Evolutionary conservation across 495 filamentous ascomycete genomes (phyloP), one percentile per base, ranked within the genome.

Genomic region (Penicillium antarcticum): DNA sequence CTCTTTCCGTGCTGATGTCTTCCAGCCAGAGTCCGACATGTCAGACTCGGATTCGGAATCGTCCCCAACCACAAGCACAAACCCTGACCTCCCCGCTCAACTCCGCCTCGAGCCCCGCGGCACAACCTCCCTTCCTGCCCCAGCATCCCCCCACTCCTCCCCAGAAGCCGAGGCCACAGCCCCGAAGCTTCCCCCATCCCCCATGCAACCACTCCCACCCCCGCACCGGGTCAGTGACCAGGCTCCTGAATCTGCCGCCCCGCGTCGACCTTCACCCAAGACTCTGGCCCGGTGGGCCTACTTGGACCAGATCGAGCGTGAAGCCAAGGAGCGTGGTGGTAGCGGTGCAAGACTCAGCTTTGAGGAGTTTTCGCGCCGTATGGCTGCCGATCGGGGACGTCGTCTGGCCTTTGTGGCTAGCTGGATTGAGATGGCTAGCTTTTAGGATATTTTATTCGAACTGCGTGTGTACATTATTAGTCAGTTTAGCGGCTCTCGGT

Each of bases 361-460:
- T 42, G 71, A 79, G 3, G 89, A 95, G 68, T 94, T 92, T 63
- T 81, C 86, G 51, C 65, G 70, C 21, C 81, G 87, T 34, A 89
- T 92, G 74, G 80, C 78, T 45, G 75, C 75, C 13, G 77, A 80
- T 42, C 80, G 82, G 40, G 84, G 85, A 31, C 70, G 73, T 35
- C 71, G 78, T 19, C 75, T 95, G 48, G 86, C 85, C 44, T 94
- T 92, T 69, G 73, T 94, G 29, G 87, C 85, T 14, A 86, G 77
- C 48, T 95, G 90, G 90, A 90, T 92, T 61, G 89, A 94, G 65
- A 87, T 92, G 76, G 82, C 79, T 46, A 81, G 75, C 58, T 83
- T 84, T 8, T 10, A 18, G 35, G 18, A 8, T 32, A 8, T 41
- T 35, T 42, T 39, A 46, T 29, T 29, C 26, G 26, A 29, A 29